These are phyloP conservation scores for Tephrocybe sp. DNA, from an alignment of 768 basidiomycete genomes.

Conservation along the genomic window DNA sequence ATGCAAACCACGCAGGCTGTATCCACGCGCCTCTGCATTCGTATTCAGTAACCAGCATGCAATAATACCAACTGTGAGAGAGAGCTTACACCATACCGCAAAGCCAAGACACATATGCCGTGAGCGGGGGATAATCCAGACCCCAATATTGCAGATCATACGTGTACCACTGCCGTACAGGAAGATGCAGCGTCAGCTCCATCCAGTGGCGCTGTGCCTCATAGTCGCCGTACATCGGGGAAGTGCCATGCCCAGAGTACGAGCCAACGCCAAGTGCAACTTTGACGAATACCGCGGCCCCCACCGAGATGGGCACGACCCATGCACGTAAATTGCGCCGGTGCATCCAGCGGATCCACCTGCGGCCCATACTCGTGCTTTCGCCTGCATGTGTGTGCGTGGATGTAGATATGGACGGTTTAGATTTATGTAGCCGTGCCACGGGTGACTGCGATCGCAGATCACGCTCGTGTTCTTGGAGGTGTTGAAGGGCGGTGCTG, in stretches of 20 bases:
- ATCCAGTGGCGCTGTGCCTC: slow-evolving; percentile 97
- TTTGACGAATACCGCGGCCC: slow-evolving; percentile 56
- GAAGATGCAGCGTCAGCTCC: slow-evolving; percentile 82
- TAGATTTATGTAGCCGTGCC: not conserved
- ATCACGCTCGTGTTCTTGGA: slow-evolving; percentile 12
- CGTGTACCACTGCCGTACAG: slow-evolving; percentile 77
- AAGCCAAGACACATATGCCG: slow-evolving; percentile 85
- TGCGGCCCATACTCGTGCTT: slow-evolving; percentile 43
- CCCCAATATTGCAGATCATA: slow-evolving; percentile 93
- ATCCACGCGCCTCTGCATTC: slow-evolving; percentile 32
- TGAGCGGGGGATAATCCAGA: slow-evolving; percentile 91
- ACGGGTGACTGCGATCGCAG: not conserved
- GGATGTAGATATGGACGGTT: not conserved
- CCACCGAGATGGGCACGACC: slow-evolving; percentile 57
- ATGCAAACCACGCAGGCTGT: slow-evolving; percentile 66
- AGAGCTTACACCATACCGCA: slow-evolving; percentile 69
- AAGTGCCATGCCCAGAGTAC: slow-evolving; percentile 75
- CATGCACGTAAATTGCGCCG: slow-evolving; percentile 55
- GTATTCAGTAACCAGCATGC: not conserved
- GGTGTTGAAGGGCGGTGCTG: slow-evolving; percentile 38
- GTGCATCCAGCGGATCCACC: slow-evolving; percentile 83
- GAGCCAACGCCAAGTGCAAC: slow-evolving; percentile 70
- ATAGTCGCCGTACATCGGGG: slow-evolving; percentile 90
- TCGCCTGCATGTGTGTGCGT: slow-evolving; percentile 22
- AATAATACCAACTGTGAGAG: not conserved